A percentile compares a stretch with the other conserved stretches of the same genome.
Conservation (phyloP, 208 protist species). For the Lotmaria passim region DNA sequence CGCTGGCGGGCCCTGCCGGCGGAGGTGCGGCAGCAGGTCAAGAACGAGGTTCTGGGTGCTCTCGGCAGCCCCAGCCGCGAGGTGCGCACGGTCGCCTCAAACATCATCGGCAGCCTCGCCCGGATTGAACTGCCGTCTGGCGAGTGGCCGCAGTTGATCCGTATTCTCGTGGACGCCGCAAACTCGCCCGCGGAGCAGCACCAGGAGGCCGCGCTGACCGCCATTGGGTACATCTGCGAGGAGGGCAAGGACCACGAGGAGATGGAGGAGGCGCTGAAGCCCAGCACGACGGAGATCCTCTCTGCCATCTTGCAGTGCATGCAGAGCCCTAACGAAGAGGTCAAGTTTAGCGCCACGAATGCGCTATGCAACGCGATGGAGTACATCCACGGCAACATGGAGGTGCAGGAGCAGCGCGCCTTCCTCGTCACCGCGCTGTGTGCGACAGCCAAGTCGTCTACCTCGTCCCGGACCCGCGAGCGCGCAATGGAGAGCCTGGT, state of each 20-base stretch:
- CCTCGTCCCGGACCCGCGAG: slow-evolving; percentile 67
- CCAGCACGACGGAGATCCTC: slow-evolving; percentile 88
- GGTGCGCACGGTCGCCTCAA: slow-evolving; percentile 93
- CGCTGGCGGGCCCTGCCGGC: slow-evolving; percentile 70
- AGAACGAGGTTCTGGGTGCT: slow-evolving; percentile 75
- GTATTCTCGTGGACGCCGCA: slow-evolving; percentile 79
- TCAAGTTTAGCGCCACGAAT: slow-evolving; percentile 90
- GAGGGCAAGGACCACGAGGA: slow-evolving; percentile 84
- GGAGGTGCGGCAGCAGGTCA: slow-evolving; percentile 66
- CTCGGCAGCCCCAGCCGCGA: slow-evolving; percentile 78
- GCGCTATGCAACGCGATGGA: slow-evolving; percentile 97
- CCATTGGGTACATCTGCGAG: slow-evolving; percentile 98
- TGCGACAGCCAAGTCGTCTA: slow-evolving; percentile 44
- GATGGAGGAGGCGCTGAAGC: slow-evolving; percentile 67
- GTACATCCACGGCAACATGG: slow-evolving; percentile 95
- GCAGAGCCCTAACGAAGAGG: slow-evolving; percentile 68
- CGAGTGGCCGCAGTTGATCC: slow-evolving; percentile 94
- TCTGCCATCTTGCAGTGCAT: slow-evolving; percentile 92
- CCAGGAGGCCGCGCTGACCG: slow-evolving; percentile 94
- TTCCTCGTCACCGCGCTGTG: slow-evolving; percentile 93
- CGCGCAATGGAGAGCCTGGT: slow-evolving; percentile 95
- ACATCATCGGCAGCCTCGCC: slow-evolving; percentile 95
- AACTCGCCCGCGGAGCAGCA: slow-evolving; percentile 57
- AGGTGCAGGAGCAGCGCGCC: slow-evolving; percentile 89
- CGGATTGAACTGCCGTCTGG: slow-evolving; percentile 94